Evolutionary conservation across 2,329 filamentous ascomycete genomes (phyloP), one percentile per base, ranked within the genome.

Genomic region (Cytospora paraplurivora): DNA sequence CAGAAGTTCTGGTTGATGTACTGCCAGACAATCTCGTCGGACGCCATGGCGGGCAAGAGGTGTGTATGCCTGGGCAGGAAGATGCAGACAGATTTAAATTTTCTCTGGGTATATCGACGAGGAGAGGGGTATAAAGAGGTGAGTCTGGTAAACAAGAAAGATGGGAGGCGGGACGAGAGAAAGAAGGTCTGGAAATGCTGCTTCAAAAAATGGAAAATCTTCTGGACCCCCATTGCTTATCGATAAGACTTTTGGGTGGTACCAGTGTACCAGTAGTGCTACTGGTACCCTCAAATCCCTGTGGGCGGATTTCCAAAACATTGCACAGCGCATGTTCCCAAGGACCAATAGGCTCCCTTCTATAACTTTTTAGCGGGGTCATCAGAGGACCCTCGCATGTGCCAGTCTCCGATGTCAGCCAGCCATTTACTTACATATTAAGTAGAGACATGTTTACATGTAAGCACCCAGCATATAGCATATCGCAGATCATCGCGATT

Each of bases 11-110:
- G 86, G 74, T 90, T 61, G 38, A 61, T 61, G 15, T 61, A 61
- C 19, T 93, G 88, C 95, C 95, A 99, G 68, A 98, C 89, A 69
- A 98, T 96, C 78, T 98, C 94, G 82, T 98, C 94, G 67, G 92
- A 96, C 64, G 91, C 87, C 91, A 95, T 96, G 63, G 65, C 78
- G 62, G 72, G 38, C 73, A 33, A 21, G 35, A n/a, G 21, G 34
- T 27, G n/a, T 19, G 10, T 47, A 44, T 47, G 21, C 44, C 44
- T 47, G 12, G 44, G n/a, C 12, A 47, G 44, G 44, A 27, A 27
- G 27, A 27, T 27, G 2, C 27, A 27, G 27, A 27, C 27, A 27
- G 27, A 27, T 27, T 27, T 47, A 21, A 7, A 7, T n/a, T 7
- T 47, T 12, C 1, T n/a, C 12, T 47, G 44, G 44, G 44, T 47